Evolutionary conservation across 352 stramenopile species (phyloP).

Genomic region (Pythium brassicae): DNA sequence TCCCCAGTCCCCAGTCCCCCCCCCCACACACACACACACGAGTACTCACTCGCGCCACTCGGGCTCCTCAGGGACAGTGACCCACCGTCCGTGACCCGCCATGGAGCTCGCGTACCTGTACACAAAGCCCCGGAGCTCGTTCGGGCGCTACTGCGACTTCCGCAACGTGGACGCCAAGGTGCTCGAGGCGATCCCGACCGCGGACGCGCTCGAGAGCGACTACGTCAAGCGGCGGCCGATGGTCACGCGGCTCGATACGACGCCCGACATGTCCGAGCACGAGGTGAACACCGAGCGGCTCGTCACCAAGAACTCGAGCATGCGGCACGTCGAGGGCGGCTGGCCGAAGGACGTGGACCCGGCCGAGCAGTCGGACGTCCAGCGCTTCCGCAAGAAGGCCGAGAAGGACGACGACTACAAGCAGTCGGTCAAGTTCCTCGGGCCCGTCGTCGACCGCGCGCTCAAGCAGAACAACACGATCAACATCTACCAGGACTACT

Average conservation of each 20-base stretch:
- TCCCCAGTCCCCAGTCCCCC: too few species aligned
- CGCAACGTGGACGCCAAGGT: constrained; percentile 86
- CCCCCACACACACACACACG: too few species aligned
- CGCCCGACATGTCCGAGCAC: constrained; percentile 88
- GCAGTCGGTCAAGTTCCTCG: constrained; percentile 90
- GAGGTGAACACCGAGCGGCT: constrained; percentile 94
- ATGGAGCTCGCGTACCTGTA: constrained; percentile 90
- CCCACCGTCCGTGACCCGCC: too few species aligned
- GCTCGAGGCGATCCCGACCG: constrained; percentile 86
- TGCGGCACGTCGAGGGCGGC: constrained; percentile 94
- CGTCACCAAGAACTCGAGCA: constrained; percentile 91
- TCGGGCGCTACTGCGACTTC: constrained; percentile 92
- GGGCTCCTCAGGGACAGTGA: neutral
- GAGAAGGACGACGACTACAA: constrained; percentile 98
- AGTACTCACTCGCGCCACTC: neutral
- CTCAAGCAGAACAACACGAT: constrained; percentile 99
- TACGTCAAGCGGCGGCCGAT: constrained; percentile 88
- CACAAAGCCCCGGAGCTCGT: constrained; percentile 89
- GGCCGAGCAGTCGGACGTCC: constrained; percentile 94
- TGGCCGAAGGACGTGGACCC: constrained; percentile 98
- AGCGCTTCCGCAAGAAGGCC: constrained; percentile 95
- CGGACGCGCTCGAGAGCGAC: constrained; percentile 83
- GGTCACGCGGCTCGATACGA: constrained; percentile 86
- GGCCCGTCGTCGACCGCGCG: constrained; percentile 88
- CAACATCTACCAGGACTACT: constrained; percentile 98